These are phyloP conservation scores for Aspergillus biplanus DNA, from an alignment of 495 filamentous ascomycete genomes.

Conservation along the genomic window DNA sequence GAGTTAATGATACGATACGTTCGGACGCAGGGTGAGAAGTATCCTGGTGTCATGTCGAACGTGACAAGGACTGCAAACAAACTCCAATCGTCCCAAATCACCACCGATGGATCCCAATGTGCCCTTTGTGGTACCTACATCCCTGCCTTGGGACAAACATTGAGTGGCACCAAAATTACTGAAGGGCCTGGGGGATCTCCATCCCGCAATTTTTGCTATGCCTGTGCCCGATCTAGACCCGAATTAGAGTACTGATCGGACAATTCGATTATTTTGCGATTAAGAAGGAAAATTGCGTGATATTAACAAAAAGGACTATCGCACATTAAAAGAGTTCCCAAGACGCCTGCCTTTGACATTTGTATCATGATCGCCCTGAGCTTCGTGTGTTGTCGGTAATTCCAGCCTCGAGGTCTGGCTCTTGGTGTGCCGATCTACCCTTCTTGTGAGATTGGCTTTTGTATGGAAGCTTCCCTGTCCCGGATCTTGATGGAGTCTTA, in stretches of 20 bases:
- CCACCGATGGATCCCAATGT: conserved; percentile 30
- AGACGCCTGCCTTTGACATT: neutral
- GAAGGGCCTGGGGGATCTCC: neutral
- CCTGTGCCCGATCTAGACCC: conserved; percentile 57
- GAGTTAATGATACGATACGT: conserved; percentile 90
- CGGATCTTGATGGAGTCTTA: conserved; percentile 26
- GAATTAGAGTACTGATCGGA: conserved; percentile 48
- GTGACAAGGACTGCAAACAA: conserved; percentile 87
- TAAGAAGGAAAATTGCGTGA: conserved; percentile 10
- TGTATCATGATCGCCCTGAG: conserved; percentile 3
- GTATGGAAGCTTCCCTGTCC: conserved; percentile 29
- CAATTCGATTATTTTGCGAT: conserved; percentile 18
- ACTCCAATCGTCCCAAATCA: conserved; percentile 47
- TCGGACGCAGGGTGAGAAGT: conserved; percentile 80
- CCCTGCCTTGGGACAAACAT: conserved; percentile 24
- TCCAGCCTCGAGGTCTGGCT: conserved; percentile 39
- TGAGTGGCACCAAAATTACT: neutral
- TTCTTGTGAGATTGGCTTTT: conserved; percentile 28
- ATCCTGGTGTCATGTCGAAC: conserved; percentile 91
- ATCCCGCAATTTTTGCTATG: conserved; percentile 55
- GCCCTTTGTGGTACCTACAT: conserved; percentile 49
- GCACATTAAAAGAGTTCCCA: neutral
- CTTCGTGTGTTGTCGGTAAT: conserved; percentile 15
- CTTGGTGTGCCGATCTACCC: conserved; percentile 31
- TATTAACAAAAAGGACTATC: neutral